Conservation (phyloP, 1,284 basidiomycete genomes). For the Peniophora sp. region DNA sequence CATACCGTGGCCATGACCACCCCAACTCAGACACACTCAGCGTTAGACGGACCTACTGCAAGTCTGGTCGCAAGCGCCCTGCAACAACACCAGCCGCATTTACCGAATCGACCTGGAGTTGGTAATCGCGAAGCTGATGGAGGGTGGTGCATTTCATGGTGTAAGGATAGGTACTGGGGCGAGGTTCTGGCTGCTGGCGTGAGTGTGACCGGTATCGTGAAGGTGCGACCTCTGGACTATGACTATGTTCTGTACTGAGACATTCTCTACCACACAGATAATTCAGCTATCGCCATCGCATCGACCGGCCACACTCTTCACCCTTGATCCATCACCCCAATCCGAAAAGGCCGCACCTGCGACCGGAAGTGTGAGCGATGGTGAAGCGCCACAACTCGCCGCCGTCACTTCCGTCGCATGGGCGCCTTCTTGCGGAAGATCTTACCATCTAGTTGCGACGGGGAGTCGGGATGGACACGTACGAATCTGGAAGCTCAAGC, state of each 20-base stretch:
- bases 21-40: constrained; percentile 54
- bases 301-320: constrained; percentile 25
- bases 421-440: constrained; percentile 87
- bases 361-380: constrained; percentile 18
- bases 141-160: constrained; percentile 91
- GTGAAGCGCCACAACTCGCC: constrained; percentile 33
- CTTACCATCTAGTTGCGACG: constrained; percentile 87
- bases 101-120: constrained; percentile 38
- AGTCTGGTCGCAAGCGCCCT: constrained; percentile 55
- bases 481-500: constrained; percentile 77
- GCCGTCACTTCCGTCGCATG: constrained; percentile 79
- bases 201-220: constrained; percentile 66
- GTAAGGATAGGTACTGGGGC: constrained; percentile 91
- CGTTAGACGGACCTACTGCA: constrained; percentile 48
- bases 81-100: constrained; percentile 40
- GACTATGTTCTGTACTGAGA: neutral
- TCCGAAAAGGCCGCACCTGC: constrained; percentile 24
- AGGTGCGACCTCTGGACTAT: constrained; percentile 38
- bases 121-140: constrained; percentile 77
- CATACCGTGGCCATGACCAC: constrained; percentile 53
- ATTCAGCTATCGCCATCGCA: constrained; percentile 53
- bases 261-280: constrained; percentile 27
- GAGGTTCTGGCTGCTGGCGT: constrained; percentile 74
- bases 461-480: constrained; percentile 82
- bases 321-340: constrained; percentile 23